These are phyloP conservation scores for Parietaria judaica DNA, from an alignment of 306 rosid genomes.

Conservation along the genomic window DNA sequence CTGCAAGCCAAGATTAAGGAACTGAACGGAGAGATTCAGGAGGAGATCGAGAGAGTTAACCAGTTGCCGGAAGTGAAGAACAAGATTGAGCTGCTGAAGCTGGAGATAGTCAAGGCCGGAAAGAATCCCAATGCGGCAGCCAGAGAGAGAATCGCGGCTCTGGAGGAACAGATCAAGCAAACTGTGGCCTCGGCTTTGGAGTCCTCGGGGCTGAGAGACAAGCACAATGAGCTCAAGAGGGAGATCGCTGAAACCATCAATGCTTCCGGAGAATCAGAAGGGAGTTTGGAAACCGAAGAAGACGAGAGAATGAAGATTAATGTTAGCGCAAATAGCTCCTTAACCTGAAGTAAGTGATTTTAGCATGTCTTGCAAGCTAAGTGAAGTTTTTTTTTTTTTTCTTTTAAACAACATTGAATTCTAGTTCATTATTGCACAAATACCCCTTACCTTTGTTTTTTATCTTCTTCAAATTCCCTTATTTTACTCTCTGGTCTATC, in stretches of 20 bases:
- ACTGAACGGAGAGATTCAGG: conserved; percentile 38
- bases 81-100: conserved; percentile 54
- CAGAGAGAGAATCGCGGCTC: conserved; percentile 48
- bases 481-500: too few relatives aligned
- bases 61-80: conserved; percentile 52
- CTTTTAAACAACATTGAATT: too few relatives aligned
- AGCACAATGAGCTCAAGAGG: conserved; percentile 49
- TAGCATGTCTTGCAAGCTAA: too few relatives aligned
- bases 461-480: too few relatives aligned
- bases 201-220: conserved; percentile 50
- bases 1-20: conserved; percentile 38
- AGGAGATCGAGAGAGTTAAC: conserved; percentile 38
- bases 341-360: conserved; percentile 53
- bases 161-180: conserved; percentile 58
- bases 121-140: conserved; percentile 45
- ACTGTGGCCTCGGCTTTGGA: conserved; percentile 50
- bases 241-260: conserved; percentile 33
- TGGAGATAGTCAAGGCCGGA: conserved; percentile 62
- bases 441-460: too few relatives aligned
- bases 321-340: conserved; percentile 37
- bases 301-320: conserved; percentile 27
- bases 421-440: too few relatives aligned
- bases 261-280: conserved; percentile 33
- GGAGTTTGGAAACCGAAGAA: conserved; percentile 23
- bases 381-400: too few relatives aligned